Conservation (phyloP, 169 alveolate species). For the Eimeria sp. region DNA sequence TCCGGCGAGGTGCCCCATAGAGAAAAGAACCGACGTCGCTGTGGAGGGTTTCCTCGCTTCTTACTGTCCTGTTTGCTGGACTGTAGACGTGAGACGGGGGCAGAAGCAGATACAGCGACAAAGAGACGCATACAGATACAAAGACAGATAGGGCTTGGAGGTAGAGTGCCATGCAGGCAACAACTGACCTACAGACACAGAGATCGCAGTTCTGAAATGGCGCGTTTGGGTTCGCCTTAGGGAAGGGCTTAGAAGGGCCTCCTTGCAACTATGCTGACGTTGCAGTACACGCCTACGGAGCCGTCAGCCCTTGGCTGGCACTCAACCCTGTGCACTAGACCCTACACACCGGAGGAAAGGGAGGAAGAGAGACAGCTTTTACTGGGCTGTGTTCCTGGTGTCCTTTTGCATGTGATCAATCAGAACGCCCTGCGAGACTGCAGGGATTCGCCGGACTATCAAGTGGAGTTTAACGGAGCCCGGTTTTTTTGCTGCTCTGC, state of each 20-base stretch:
- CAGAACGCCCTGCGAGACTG: slow-evolving; percentile 65
- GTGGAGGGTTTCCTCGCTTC: background rate
- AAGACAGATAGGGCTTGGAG: background rate
- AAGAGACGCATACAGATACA: background rate
- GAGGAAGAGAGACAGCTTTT: background rate
- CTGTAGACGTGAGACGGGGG: slow-evolving; percentile 39
- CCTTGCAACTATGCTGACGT: background rate
- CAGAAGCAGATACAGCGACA: background rate
- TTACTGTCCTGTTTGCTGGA: slow-evolving; percentile 63
- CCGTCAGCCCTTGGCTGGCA: background rate
- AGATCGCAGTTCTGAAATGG: background rate
- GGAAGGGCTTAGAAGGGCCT: background rate
- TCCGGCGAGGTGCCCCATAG: slow-evolving; percentile 53
- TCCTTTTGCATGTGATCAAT: background rate
- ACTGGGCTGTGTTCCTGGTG: background rate
- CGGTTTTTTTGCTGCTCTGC: slow-evolving; percentile 51
- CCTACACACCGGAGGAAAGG: background rate
- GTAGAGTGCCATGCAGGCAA: background rate
- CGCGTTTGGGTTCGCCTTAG: background rate
- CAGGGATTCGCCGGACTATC: background rate
- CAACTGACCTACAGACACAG: background rate
- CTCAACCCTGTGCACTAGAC: background rate
- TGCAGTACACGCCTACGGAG: background rate
- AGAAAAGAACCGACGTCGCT: background rate
- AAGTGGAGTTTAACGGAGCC: slow-evolving; percentile 31